Percentiles rank a stretch among this genome's conserved stretches.
Evolutionary conservation across 306 rosid species (phyloP).

Genomic region (Cucurbita maxima): DNA sequence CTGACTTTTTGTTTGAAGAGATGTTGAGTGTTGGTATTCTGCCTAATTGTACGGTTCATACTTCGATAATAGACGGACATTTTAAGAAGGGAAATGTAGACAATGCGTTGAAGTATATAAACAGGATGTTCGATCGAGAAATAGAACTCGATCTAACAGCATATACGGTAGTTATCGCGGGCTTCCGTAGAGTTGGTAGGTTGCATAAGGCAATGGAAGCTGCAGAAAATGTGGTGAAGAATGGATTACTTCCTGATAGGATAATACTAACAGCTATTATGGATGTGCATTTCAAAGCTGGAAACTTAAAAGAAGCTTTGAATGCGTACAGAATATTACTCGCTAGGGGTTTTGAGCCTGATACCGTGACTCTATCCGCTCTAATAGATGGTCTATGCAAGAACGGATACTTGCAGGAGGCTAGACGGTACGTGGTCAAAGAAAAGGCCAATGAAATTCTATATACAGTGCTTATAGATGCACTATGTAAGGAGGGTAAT

Average conservation of each 20-base stretch:
- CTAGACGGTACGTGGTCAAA: constrained; percentile 13
- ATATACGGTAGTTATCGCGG: constrained; percentile 19
- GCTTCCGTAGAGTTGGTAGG: constrained; percentile 15
- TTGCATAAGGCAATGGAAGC: constrained; percentile 14
- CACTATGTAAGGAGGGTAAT: constrained; percentile 20
- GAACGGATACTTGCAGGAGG: constrained; percentile 18
- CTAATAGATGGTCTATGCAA: constrained; percentile 21
- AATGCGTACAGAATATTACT: constrained; percentile 9
- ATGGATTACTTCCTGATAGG: constrained; percentile 20
- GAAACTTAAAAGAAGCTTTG: constrained; percentile 16
- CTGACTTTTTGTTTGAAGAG: constrained; percentile 15
- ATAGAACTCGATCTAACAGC: constrained; percentile 14
- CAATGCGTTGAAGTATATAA: constrained; percentile 14
- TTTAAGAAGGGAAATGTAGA: constrained; percentile 18
- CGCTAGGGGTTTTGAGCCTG: constrained; percentile 20
- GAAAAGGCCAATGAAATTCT: constrained; percentile 22
- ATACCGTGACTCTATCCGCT: constrained; percentile 16
- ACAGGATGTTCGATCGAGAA: constrained; percentile 7
- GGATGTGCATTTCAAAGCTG: constrained; percentile 20
- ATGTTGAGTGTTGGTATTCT: constrained; percentile 16
- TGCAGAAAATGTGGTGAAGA: constrained; percentile 7
- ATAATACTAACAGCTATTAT: constrained; percentile 22
- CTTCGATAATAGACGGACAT: constrained; percentile 23
- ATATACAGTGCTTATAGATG: constrained; percentile 23
- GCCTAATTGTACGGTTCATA: constrained; percentile 17